A percentile compares a stretch with the other conserved stretches of the same genome.
Conservation (phyloP, 2,329 filamentous ascomycete genomes). For the Epichloe aotearoae region DNA sequence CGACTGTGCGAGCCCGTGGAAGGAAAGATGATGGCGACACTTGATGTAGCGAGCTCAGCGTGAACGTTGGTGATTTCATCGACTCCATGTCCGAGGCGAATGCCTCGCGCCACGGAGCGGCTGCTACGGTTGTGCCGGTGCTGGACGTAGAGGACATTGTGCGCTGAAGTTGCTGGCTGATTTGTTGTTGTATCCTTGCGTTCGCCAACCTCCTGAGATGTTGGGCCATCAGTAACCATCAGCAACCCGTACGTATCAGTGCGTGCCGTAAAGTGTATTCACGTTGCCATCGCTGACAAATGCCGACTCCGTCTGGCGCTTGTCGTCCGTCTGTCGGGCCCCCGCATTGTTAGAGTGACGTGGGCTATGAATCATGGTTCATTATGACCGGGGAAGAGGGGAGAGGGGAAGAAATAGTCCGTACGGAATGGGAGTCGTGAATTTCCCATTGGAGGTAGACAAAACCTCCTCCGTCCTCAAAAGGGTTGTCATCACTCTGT, state of each 20-base stretch:
- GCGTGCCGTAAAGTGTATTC: neutral
- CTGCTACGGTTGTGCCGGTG: constrained; percentile 5
- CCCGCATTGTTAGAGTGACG: neutral
- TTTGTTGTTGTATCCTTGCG: neutral
- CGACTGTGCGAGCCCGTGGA: constrained; percentile 61
- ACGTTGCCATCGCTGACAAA: neutral
- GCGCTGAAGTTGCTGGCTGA: constrained; percentile 14
- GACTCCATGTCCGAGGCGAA: constrained; percentile 37
- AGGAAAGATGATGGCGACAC: constrained; percentile 15
- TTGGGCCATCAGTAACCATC: neutral
- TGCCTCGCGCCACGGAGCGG: constrained; percentile 39
- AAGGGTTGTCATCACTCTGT: too few species aligned
- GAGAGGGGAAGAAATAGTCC: neutral
- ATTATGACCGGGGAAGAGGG: neutral
- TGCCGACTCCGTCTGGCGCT: neutral
- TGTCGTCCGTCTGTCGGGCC: too few species aligned
- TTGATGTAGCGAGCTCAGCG: constrained; percentile 36
- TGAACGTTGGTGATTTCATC: constrained; percentile 36
- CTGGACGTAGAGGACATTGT: constrained; percentile 13
- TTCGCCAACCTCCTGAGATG: neutral
- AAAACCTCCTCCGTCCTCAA: too few species aligned
- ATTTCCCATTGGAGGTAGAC: too few species aligned
- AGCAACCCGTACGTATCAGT: neutral
- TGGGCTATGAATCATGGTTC: constrained; percentile 1
- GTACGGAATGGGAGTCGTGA: too few species aligned